Evolutionary conservation across 768 basidiomycete species (phyloP).

Genomic region (Pisolithus marmoratus): DNA sequence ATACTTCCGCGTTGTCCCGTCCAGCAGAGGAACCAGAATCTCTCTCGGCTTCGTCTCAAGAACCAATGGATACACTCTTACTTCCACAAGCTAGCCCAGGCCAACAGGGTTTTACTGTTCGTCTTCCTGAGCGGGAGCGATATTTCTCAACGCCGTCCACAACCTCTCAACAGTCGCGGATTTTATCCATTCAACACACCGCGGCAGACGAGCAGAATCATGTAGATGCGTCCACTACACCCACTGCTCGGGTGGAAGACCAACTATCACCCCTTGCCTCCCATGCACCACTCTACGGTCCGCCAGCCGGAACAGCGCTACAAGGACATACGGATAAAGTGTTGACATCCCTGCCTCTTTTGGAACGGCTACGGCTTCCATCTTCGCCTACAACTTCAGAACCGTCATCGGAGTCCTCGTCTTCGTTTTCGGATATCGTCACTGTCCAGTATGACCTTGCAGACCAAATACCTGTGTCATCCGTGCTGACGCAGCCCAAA

Average conservation of each 20-base stretch:
- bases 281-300: neutral
- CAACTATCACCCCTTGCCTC: neutral
- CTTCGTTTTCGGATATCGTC: neutral
- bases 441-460: neutral
- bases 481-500: neutral
- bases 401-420: neutral
- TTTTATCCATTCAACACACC: too few species aligned
- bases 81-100: too few species aligned
- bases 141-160: too few species aligned
- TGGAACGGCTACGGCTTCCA: neutral
- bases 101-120: too few species aligned
- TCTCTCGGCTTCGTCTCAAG: too few species aligned
- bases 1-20: too few species aligned
- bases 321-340: neutral
- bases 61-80: too few species aligned
- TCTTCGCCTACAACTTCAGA: neutral
- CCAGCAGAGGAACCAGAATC: too few species aligned
- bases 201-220: neutral
- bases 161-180: too few species aligned
- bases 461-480: neutral
- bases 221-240: constrained; percentile 11
- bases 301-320: neutral
- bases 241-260: constrained; percentile 10
- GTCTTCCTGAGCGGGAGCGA: too few species aligned
- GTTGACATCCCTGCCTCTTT: neutral